Conservation (phyloP, 1,284 basidiomycete genomes). For the Kalmanozyma brasiliensis region DNA sequence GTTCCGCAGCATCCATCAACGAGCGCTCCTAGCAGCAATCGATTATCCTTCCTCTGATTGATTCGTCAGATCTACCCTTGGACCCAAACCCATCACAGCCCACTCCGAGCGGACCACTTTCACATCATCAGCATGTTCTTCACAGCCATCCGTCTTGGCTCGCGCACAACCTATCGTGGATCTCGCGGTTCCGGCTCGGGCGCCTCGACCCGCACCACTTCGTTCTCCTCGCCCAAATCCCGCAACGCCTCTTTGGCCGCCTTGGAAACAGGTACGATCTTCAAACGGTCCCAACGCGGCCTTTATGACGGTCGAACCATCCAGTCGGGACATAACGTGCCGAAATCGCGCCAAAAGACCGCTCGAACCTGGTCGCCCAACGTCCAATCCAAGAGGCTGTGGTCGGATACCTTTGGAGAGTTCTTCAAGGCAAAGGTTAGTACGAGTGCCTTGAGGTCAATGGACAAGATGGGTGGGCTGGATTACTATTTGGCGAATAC, state of each 20-base stretch:
- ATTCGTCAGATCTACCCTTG: too few relatives aligned
- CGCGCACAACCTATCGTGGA: constrained; percentile 66
- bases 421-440: constrained; percentile 45
- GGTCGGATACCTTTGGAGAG: constrained; percentile 45
- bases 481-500: constrained; percentile 61
- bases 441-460: constrained; percentile 56
- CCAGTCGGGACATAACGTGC: constrained; percentile 64
- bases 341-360: constrained; percentile 66
- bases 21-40: too few relatives aligned
- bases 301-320: constrained; percentile 62
- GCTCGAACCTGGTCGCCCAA: constrained; percentile 62
- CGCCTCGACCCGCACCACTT: constrained; percentile 53
- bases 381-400: constrained; percentile 56
- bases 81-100: not conserved
- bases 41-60: too few relatives aligned
- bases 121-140: constrained; percentile 50
- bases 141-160: constrained; percentile 56
- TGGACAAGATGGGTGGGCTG: constrained; percentile 63
- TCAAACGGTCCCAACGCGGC: constrained; percentile 65
- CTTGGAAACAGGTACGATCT: constrained; percentile 47
- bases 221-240: constrained; percentile 63
- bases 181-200: constrained; percentile 61
- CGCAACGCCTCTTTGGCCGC: constrained; percentile 45
- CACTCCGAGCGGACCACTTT: not conserved
- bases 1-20: too few relatives aligned